Base-by-base conservation (phyloP, 257 asterid species). In the Jasminum sambac region DNA sequence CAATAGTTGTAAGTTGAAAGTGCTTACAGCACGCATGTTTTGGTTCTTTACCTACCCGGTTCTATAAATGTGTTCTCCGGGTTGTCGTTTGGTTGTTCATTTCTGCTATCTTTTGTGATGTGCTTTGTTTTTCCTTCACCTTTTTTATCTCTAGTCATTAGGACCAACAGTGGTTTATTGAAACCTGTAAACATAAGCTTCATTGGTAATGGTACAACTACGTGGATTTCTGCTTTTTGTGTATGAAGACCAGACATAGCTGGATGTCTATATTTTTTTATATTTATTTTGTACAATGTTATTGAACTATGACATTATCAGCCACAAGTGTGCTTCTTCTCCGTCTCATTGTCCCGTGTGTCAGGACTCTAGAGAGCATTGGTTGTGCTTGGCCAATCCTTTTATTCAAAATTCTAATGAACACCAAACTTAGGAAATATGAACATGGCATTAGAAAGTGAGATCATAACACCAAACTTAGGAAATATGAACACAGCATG, bases 11-110 rank as follows among this genome's bases (percentile, higher is more conserved):
- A 21, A 55, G 62, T 55, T 72, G 76, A 62, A 76, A 81, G 79
- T 74, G 80, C 86, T 81, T 84, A 74, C 77, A 64, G 43, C 60
- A 64, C 46, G 42, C 80, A 73, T 77, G 66, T 77, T 68, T 73
- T 73, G 30, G 39, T 79, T 79, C 71, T 75, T 68, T 64, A 43
- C 63, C 77, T 71, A 61, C 24, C 71, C 42, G 36, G 30, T 75
- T 75, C 63, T 72, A 70, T 24, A 42, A 4, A 73, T 23, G 80
- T 63, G 66, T 67, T 73, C 21, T 68, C 41, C 46, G 12, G 66
- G 66, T 57, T 65, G 7, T 63, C 69, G 61, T 48, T 48, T 24
- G 23, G 72, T 75, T 59, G 66, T 77, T 71, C 67, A 44, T 74
- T 73, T 43, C 19, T 44, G 46, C 67, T 6, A 25, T 43, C 12